Base-by-base conservation (phyloP, 441 rosid genomes). In the Adansonia madagascariensis region DNA sequence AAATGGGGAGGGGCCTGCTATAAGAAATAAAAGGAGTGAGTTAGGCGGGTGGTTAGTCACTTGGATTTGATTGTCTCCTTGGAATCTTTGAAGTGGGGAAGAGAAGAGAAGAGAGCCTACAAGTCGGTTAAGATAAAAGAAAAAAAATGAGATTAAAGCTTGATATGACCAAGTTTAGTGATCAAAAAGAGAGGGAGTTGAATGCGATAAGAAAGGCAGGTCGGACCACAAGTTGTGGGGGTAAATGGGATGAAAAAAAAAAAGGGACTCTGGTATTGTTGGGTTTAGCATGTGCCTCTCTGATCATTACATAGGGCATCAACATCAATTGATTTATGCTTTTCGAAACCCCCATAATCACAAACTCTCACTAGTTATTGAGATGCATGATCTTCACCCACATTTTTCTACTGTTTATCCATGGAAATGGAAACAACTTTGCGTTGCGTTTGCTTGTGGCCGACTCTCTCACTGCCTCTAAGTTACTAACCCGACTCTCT, bases 141-240 rank as follows among this genome's bases (percentile, higher is more conserved):
- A 52, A 62, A 67, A 76, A 56, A 22, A 44, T 68, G 76, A 76
- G 15, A 71, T 59, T 75, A 79, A 39, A 76, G 81, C 64, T 63
- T 79, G 89, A 85, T 87, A 86, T 87, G 91, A 85, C 83, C 78
- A 86, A 86, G 89, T 84, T 85, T 81, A 73, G 86, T 81, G 86
- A 82, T 77, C 78, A 50, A 80, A 84, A 77, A 63, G 49, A 62
- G 79, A 63, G 18, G 59, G 64, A 76, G 69, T 63, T 64, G 52
- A 41, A 49, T 52, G 24, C 39, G 73, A 5, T 65, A 88, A 83
- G 78, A 78, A 76, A 82, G 80, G 76, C 71, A 77, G 61, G 50
- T 72, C 79, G 86, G 87, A 84, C 91, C 93, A 85, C 87, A 80
- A 68, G 52, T 41, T 72, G 83, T 66, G 79, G 77, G 79, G 83